A percentile compares a stretch with the other conserved stretches of the same genome.
phyloP scores from a whole-genome alignment of 371 early-diverging fungal genomes.

The Rhizopus stolonifer region DNA sequence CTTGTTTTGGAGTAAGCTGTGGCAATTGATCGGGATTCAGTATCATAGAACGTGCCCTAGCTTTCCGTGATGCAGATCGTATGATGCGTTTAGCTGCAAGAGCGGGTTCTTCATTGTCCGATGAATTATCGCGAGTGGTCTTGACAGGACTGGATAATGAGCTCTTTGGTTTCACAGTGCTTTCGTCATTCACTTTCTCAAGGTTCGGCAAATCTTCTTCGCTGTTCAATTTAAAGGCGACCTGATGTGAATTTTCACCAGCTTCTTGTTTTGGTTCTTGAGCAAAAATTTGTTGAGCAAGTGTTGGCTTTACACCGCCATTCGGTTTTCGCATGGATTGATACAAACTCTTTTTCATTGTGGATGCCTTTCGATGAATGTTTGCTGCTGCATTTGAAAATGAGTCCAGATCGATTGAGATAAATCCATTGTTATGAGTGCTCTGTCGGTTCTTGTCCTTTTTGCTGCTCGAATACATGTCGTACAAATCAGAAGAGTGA shows the following conservation, averaged over 20 bases:
- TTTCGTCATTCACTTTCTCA: no score
- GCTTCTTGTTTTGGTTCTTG: not conserved
- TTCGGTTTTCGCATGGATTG: constrained; percentile 35
- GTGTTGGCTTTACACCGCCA: not conserved
- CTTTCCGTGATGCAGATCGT: constrained; percentile 23
- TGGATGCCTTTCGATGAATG: constrained; percentile 30
- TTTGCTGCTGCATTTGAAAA: constrained; percentile 11
- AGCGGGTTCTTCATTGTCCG: constrained; percentile 13
- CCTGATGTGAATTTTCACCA: not conserved
- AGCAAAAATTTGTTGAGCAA: constrained; percentile 4
- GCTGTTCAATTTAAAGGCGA: not conserved
- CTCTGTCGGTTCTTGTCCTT: constrained; percentile 6
- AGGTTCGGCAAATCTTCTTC: no score
- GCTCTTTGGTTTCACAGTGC: no score
- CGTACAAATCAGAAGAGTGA: constrained; percentile 27
- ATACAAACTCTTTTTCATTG: constrained; percentile 28
- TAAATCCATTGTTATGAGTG: constrained; percentile 9
- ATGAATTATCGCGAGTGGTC: not conserved
- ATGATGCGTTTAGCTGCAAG: constrained; percentile 21
- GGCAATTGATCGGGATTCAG: not conserved
- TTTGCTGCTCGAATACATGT: constrained; percentile 23
- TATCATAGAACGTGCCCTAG: constrained; percentile 20
- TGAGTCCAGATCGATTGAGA: constrained; percentile 21
- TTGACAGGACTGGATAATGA: not conserved
- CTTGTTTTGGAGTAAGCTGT: not conserved